These are phyloP conservation scores for Didymella sp. DNA, from an alignment of 2,329 filamentous ascomycete species.

Conservation along the genomic window DNA sequence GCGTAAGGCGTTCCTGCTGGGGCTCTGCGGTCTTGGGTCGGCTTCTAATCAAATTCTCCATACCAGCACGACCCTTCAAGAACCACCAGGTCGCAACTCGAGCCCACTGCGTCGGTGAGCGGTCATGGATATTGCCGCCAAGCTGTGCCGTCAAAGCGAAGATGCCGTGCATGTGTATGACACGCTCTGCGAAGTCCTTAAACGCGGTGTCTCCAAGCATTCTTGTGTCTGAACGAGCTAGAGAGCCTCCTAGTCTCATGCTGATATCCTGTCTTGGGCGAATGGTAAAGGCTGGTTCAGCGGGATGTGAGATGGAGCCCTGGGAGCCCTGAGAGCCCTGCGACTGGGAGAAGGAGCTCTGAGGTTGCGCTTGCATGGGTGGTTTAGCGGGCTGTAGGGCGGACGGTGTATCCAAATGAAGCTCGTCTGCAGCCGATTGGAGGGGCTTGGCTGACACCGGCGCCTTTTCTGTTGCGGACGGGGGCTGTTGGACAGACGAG, in stretches of 20 bases:
- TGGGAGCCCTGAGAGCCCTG: constrained; percentile 3
- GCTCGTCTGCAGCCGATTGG: constrained; percentile 23
- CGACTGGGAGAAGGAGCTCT: neutral
- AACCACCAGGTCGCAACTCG: constrained; percentile 90
- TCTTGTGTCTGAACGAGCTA: constrained; percentile 44
- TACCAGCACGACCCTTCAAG: constrained; percentile 75
- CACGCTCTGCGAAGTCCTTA: constrained; percentile 71
- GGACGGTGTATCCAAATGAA: constrained; percentile 30
- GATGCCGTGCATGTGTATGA: constrained; percentile 75
- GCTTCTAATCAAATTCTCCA: constrained; percentile 75
- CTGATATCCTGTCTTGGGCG: constrained; percentile 30
- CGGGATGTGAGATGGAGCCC: constrained; percentile 12
- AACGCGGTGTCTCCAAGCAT: constrained; percentile 59
- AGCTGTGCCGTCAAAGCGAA: constrained; percentile 81
- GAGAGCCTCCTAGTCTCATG: constrained; percentile 18
- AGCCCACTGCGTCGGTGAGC: constrained; percentile 70
- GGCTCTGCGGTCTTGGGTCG: constrained; percentile 62
- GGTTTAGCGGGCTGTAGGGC: constrained; percentile 9
- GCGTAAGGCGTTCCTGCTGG: constrained; percentile 63
- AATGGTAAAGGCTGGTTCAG: constrained; percentile 21
- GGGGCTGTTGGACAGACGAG: constrained; percentile 25
- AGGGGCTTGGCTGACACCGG: constrained; percentile 20
- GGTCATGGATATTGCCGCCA: constrained; percentile 69
- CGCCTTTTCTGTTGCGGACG: constrained; percentile 24
- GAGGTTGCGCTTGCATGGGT: constrained; percentile 2